phyloP scores from a whole-genome alignment of 495 filamentous ascomycete species.

The Penicillium waksmanii region DNA sequence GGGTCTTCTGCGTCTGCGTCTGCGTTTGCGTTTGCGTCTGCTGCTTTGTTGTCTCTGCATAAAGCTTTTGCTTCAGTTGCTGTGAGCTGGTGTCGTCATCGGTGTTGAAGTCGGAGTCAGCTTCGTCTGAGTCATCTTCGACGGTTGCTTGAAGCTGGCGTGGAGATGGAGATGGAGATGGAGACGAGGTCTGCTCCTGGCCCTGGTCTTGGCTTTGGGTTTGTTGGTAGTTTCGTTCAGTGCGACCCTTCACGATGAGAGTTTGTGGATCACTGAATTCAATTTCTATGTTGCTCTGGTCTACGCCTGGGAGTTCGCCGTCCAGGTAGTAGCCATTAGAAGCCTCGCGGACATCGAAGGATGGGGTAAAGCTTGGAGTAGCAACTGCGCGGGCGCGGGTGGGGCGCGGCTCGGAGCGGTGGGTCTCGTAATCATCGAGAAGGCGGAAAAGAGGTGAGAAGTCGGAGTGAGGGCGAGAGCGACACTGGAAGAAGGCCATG shows the following conservation, averaged over 20 bases:
- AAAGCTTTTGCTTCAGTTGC: slow-evolving; percentile 1
- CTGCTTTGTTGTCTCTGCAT: slow-evolving; percentile 6
- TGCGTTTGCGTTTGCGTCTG: slow-evolving; percentile 10
- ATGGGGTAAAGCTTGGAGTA: slow-evolving; percentile 55
- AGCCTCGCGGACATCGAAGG: slow-evolving; percentile 80
- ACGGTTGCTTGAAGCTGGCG: slow-evolving; percentile 58
- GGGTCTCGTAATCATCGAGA: slow-evolving; percentile 73
- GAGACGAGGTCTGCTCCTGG: slow-evolving; percentile 3
- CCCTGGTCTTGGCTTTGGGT: too few species aligned
- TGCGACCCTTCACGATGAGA: slow-evolving; percentile 70
- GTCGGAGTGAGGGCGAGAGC: slow-evolving; percentile 43
- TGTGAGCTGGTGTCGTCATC: slow-evolving; percentile 14
- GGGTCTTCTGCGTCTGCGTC: slow-evolving; percentile 22
- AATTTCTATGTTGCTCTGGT: slow-evolving; percentile 75
- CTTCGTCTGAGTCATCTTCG: slow-evolving; percentile 59
- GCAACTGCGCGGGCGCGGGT: too few species aligned
- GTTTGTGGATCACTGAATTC: slow-evolving; percentile 84
- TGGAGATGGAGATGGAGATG: neutral
- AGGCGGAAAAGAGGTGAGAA: slow-evolving; percentile 74
- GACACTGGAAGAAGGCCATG: slow-evolving; percentile 70
- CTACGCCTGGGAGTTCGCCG: slow-evolving; percentile 84
- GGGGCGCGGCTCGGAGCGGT: slow-evolving; percentile 29
- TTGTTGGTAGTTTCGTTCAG: slow-evolving; percentile 55
- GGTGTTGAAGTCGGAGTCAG: neutral
- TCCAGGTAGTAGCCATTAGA: slow-evolving; percentile 74